These are phyloP conservation scores for Solanum hybrid DNA, from an alignment of 305 asterid species.

Conservation along the genomic window DNA sequence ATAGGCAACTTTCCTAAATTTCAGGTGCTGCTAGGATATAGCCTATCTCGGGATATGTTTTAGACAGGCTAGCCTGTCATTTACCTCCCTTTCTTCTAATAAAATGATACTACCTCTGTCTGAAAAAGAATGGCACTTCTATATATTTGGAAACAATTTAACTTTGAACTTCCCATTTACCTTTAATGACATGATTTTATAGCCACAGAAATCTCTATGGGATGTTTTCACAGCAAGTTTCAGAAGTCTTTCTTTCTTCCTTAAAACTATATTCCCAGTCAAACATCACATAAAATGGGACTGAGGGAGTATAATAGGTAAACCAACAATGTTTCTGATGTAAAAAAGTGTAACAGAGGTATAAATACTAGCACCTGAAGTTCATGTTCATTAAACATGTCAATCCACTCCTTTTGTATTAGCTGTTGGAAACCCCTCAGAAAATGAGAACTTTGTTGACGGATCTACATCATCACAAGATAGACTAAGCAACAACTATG, in stretches of 20 bases:
- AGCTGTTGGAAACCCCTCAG: slow-evolving; percentile 91
- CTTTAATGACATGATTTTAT: not conserved
- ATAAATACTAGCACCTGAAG: slow-evolving; percentile 60
- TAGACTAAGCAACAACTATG: not conserved
- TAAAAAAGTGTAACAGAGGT: not conserved
- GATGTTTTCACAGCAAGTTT: not conserved
- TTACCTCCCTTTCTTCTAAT: not conserved
- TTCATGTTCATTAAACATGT: slow-evolving; percentile 93
- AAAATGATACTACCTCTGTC: not conserved
- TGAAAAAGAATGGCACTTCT: not conserved
- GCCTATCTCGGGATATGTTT: not conserved
- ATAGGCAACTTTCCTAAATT: not conserved
- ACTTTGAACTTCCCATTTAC: not conserved
- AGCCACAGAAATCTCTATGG: not conserved
- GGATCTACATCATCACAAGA: slow-evolving; percentile 25
- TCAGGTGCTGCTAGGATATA: not conserved
- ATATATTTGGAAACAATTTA: not conserved
- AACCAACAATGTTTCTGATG: not conserved
- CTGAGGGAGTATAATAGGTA: not conserved
- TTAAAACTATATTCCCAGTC: not conserved
- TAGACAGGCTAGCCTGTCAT: not conserved
- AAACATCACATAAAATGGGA: not conserved
- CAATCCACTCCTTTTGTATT: slow-evolving; percentile 85
- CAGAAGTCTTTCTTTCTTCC: not conserved
- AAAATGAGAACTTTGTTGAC: slow-evolving; percentile 89